These are phyloP conservation scores for Arthrinium puccinioides DNA, from an alignment of 2,329 filamentous ascomycete genomes.

Conservation along the genomic window DNA sequence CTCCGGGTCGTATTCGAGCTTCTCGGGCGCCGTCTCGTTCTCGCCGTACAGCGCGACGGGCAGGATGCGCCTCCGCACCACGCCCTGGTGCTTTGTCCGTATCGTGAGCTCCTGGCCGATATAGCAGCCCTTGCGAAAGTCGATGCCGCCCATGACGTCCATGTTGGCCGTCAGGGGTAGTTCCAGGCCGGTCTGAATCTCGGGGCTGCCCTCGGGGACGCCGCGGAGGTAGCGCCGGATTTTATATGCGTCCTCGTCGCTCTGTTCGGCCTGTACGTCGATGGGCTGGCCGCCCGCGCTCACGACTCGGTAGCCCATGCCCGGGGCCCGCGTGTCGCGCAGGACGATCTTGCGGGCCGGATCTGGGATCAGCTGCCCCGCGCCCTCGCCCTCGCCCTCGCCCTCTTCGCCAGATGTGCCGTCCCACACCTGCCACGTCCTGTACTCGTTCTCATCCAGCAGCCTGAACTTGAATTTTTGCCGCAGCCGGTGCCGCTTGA, in stretches of 20 bases:
- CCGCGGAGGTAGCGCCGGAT: constrained; percentile 73
- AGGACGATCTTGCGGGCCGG: constrained; percentile 27
- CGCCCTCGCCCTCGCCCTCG: not conserved
- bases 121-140: constrained; percentile 96
- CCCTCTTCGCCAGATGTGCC: constrained; percentile 10
- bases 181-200: constrained; percentile 64
- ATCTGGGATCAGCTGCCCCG: constrained; percentile 4
- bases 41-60: constrained; percentile 66
- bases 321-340: constrained; percentile 46
- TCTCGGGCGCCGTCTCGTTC: constrained; percentile 28
- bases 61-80: constrained; percentile 83
- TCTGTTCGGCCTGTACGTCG: constrained; percentile 35
- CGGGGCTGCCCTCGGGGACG: constrained; percentile 75
- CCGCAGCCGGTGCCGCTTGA: constrained; percentile 80
- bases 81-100: constrained; percentile 86
- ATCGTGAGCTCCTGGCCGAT: constrained; percentile 96
- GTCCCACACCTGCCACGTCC: constrained; percentile 71
- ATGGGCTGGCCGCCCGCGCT: constrained; percentile 22
- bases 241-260: constrained; percentile 57
- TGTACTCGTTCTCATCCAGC: constrained; percentile 56
- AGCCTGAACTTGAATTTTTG: constrained; percentile 67
- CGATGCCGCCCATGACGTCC: constrained; percentile 76
- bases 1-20: constrained; percentile 39
- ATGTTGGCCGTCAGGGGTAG: constrained; percentile 87
- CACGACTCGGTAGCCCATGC: constrained; percentile 45